Conservation (phyloP, 1,139 yeast genomes). For the Candida sojae region DNA sequence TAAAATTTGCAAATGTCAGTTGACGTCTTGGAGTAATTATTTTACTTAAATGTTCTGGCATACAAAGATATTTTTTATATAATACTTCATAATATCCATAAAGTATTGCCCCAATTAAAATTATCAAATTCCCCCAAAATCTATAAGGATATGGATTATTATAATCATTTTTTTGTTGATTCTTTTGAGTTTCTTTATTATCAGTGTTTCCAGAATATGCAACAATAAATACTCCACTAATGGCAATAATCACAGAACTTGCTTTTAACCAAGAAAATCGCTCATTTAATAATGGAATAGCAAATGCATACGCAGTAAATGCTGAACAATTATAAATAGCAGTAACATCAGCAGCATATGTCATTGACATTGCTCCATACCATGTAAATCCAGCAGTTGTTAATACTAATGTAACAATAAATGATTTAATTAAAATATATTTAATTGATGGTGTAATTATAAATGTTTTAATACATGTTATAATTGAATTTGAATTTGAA, state of each 20-base stretch:
- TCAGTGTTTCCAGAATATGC: slow-evolving; percentile 66
- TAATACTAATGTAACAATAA: slow-evolving; percentile 55
- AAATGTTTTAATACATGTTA: slow-evolving; percentile 37
- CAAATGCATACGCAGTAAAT: slow-evolving; percentile 83
- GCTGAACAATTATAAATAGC: slow-evolving; percentile 92
- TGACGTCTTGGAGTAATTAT: slow-evolving; percentile 50
- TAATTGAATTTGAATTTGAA: slow-evolving; percentile 39
- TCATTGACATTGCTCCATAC: slow-evolving; percentile 81
- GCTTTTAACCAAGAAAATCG: slow-evolving; percentile 65
- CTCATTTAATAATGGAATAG: slow-evolving; percentile 73
- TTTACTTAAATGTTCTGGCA: slow-evolving; percentile 56
- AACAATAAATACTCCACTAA: slow-evolving; percentile 74
- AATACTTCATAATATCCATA: slow-evolving; percentile 87
- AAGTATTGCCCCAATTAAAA: slow-evolving; percentile 74
- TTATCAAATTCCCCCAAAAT: slow-evolving; percentile 69
- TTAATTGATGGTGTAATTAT: slow-evolving; percentile 45
- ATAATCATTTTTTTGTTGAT: slow-evolving; percentile 11
- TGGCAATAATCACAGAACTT: slow-evolving; percentile 68
- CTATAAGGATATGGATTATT: slow-evolving; percentile 55
- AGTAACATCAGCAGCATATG: slow-evolving; percentile 84
- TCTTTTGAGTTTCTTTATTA: slow-evolving; percentile 7
- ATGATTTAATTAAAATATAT: slow-evolving; percentile 47
- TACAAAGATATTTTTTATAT: slow-evolving; percentile 75
- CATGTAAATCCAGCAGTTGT: slow-evolving; percentile 82
- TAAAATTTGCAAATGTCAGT: slow-evolving; percentile 48